A percentile compares a stretch with the other conserved stretches of the same genome.
phyloP scores from a whole-genome alignment of 2,329 filamentous ascomycete species.

The Ceratocystis smalleyi region DNA sequence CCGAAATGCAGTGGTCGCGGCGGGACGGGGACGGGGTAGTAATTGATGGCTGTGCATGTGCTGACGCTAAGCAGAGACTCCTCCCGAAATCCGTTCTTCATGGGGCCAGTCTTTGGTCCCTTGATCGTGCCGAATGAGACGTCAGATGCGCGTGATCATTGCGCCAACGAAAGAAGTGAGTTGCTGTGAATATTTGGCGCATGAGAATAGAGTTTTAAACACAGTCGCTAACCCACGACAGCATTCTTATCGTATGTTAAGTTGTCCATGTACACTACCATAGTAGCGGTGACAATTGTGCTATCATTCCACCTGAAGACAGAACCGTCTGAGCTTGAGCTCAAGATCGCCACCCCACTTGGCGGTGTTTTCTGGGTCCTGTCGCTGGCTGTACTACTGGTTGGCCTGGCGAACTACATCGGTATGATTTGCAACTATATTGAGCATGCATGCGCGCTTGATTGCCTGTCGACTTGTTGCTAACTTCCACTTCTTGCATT shows the following conservation, averaged over 20 bases:
- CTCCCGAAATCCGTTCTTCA: constrained; percentile 30
- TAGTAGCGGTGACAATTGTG: constrained; percentile 80
- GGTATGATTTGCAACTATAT: constrained; percentile 31
- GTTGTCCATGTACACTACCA: constrained; percentile 74
- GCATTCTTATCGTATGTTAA: constrained; percentile 83
- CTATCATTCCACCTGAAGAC: constrained; percentile 81
- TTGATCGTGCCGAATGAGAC: constrained; percentile 59
- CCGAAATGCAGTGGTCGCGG: too few species aligned
- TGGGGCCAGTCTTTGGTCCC: constrained; percentile 48
- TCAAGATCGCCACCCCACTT: constrained; percentile 63
- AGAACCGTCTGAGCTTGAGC: constrained; percentile 53
- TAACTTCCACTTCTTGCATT: not conserved
- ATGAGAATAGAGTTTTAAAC: not conserved
- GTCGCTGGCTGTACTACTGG: constrained; percentile 56
- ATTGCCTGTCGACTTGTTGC: not conserved
- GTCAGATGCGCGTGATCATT: constrained; percentile 63
- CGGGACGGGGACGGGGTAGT: too few species aligned
- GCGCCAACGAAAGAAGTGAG: constrained; percentile 59
- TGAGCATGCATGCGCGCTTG: not conserved
- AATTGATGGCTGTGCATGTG: not conserved
- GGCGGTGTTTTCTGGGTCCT: constrained; percentile 80
- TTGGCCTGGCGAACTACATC: constrained; percentile 77
- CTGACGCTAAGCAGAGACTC: not conserved
- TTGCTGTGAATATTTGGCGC: not conserved
- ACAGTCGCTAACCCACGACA: constrained; percentile 20